Conservation (phyloP, 768 basidiomycete species). For the Mycena rosella region DNA sequence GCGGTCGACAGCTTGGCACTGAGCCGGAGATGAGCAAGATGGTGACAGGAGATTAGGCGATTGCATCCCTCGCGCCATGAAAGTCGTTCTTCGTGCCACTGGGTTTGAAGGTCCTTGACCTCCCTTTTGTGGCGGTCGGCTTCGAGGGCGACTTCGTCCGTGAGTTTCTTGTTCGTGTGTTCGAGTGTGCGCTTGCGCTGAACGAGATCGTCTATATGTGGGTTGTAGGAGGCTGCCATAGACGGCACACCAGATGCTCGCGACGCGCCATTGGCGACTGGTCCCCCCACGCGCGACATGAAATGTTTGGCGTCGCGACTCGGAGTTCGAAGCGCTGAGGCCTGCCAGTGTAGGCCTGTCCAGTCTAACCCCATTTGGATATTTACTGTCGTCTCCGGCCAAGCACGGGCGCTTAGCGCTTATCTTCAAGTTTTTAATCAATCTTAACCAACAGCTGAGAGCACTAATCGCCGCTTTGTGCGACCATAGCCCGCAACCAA, state of each 20-base stretch:
- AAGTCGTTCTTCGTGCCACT: slow-evolving; percentile 65
- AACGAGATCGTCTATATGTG: slow-evolving; percentile 81
- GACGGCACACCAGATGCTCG: slow-evolving; percentile 38
- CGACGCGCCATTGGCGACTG: slow-evolving; percentile 9
- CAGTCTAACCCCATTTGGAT: too few species aligned
- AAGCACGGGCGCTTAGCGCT: too few species aligned
- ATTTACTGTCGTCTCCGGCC: too few species aligned
- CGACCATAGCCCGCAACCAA: neutral
- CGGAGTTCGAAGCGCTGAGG: too few species aligned
- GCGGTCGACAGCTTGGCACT: slow-evolving; percentile 67
- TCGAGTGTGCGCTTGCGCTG: slow-evolving; percentile 76
- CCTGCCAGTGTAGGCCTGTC: too few species aligned
- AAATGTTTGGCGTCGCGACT: too few species aligned
- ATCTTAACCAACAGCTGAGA: too few species aligned
- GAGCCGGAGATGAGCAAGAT: slow-evolving; percentile 72
- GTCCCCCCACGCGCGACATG: slow-evolving; percentile 29
- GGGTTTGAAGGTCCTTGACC: slow-evolving; percentile 57
- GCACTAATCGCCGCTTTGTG: neutral
- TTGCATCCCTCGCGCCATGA: slow-evolving; percentile 71
- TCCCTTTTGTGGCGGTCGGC: slow-evolving; percentile 56
- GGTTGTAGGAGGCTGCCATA: slow-evolving; percentile 70
- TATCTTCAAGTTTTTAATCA: too few species aligned
- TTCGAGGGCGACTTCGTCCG: slow-evolving; percentile 61
- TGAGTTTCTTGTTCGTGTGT: slow-evolving; percentile 67
- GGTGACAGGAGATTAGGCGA: slow-evolving; percentile 71